Base-by-base conservation (phyloP, 257 asterid species). In the Vinca minor region DNA sequence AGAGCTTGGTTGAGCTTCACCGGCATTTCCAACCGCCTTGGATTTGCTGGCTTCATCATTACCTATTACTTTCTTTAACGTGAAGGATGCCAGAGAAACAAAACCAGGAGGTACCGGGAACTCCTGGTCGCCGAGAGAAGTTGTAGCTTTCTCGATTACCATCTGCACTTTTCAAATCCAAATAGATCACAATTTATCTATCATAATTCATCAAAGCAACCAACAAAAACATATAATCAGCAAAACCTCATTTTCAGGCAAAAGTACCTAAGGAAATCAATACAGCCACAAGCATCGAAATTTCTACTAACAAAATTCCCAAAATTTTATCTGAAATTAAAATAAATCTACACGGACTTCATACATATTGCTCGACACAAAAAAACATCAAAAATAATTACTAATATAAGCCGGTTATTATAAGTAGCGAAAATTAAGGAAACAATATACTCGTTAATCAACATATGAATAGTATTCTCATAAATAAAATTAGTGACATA, bases 101-200 rank as follows among this genome's bases (percentile, higher is more conserved):
- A 85, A 92, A 64, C 98, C 98, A n/a, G 98, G 98, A 21, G 95
- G 96, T 60, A 79, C 84, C 9, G 85, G 57, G 23, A 77, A 72
- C 28, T 34, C 58, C 14, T 44, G 69, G 55, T 49, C 60, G n/a
- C 63, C 54, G 63, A 59, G 64, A 68, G 62, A 23, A 17, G 47
- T 46, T 31, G 50, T 49, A 18, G 63, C 13, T 63, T 73, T 62
- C 54, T 74, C 83, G 42, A 62, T 71, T 63, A 81, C 86, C 87
- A 87, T 86, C 59, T 56, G 62, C 41, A 46, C 82, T 71, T 66
- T 53, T 5, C 36, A 29, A 12, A 23, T 8, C 20, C 44, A 56
- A 56, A 47, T 20, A 45, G 13, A 13, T 34, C 6, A 14, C 12
- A 36, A 44, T 4, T 63, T 17, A 45, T 45, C 42, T 8, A 54